Evolutionary conservation across 352 stramenopile genomes (phyloP), one percentile per base, ranked within the genome.

Genomic region (Globisporangium canariense): DNA sequence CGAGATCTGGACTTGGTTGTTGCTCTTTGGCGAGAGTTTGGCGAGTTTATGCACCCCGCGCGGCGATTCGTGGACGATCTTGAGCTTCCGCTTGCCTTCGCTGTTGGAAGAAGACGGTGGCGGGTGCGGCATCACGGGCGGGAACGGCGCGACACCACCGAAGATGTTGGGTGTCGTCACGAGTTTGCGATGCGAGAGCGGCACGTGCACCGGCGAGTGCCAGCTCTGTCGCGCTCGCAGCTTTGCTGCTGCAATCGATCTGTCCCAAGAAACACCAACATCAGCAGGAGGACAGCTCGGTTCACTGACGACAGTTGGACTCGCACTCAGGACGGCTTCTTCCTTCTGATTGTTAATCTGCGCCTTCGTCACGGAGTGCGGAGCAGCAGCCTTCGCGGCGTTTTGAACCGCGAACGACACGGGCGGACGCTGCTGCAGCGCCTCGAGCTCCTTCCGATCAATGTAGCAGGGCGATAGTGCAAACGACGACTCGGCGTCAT

Each of bases 141-240:
- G 70, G 45, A 81, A 79, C 3, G 76, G 79, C 1, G 66, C 69
- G 11, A 86, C 69, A 3, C 65, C 53, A 36, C 71, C 67, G 59
- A 90, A 86, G 50, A 86, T 76, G 46, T 68, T 69, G 2, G 76
- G 77, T 0, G 76, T 56, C 22, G 79, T 62, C 54, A 92, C 78
- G 38, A 88, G 61, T 47, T 92, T 92, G 52, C 81, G 79, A 67
- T 90, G 83, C 1, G 74, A 43, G 1, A 92, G 62, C 8, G 83
- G 79, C 0, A 90, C 78, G n/a, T 81, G 77, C 16, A 90, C 60
- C 2, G 73, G 79, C 1, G 83, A 79, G 43, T 89, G 66, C 83
- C 83, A 92, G 32, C 76, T 83, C 57, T 90, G 81, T 7, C 57
- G 59, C 18, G 52, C 49, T 10, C 40, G 64, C 1, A 38, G 20